Conservation (phyloP, 345 rosid genomes). For the Theobroma cacao region DNA sequence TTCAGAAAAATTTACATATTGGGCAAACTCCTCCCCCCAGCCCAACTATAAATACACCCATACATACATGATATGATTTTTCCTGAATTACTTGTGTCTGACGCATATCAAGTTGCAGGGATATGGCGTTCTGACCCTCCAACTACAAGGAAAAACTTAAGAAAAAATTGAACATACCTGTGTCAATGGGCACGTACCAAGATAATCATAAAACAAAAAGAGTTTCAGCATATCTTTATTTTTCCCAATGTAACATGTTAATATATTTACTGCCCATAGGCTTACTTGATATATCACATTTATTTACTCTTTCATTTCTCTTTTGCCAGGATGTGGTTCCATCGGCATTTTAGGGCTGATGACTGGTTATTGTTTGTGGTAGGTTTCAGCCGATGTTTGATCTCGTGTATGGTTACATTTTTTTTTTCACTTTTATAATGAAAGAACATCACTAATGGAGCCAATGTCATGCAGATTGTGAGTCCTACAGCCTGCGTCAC, state of each 20-base stretch:
- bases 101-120: background rate
- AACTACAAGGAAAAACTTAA: background rate
- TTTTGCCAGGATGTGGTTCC: constrained; percentile 89
- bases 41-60: background rate
- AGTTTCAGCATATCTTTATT: background rate
- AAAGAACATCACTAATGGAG: background rate
- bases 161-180: background rate
- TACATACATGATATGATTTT: background rate
- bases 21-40: background rate
- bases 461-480: constrained; percentile 35
- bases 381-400: constrained; percentile 17
- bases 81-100: background rate
- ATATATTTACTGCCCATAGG: background rate
- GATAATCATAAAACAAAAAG: background rate
- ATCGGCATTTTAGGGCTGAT: constrained; percentile 77
- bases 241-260: background rate
- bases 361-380: constrained; percentile 92
- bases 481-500: constrained; percentile 63
- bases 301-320: background rate
- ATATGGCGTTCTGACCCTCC: background rate
- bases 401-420: background rate
- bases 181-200: background rate
- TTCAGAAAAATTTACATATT: background rate
- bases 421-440: background rate
- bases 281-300: background rate